A percentile compares a stretch with the other conserved stretches of the same genome.
Conservation (phyloP, 1,284 basidiomycete species). For the Phaffia rhodozyma region DNA sequence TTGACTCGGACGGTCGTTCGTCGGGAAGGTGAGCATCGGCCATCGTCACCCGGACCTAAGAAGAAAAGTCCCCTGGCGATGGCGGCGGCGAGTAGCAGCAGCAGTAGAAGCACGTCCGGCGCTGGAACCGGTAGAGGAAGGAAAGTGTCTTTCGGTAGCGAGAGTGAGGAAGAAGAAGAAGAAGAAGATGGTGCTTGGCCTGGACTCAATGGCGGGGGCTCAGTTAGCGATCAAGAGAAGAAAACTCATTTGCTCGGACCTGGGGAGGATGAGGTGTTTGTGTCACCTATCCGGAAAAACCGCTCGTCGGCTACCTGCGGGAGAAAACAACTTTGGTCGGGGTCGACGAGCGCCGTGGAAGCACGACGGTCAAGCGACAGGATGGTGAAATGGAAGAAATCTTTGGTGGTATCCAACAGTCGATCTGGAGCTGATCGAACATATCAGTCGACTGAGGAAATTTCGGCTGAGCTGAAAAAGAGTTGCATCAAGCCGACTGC, state of each 20-base stretch:
- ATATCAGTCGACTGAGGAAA: background rate
- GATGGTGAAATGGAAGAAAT: background rate
- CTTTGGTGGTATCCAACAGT: background rate
- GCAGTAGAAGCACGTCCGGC: background rate
- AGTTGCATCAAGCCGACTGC: too few species aligned
- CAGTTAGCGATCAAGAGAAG: background rate
- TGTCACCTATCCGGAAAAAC: conserved; percentile 2
- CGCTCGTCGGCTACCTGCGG: too few species aligned
- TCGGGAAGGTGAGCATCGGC: conserved; percentile 12
- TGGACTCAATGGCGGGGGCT: background rate
- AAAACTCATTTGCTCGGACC: conserved; percentile 11
- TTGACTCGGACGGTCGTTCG: conserved; percentile 16
- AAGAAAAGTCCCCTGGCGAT: background rate
- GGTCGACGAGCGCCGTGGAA: background rate
- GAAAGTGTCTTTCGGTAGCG: background rate
- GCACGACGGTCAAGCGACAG: background rate
- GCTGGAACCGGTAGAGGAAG: background rate
- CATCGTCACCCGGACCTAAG: conserved; percentile 8
- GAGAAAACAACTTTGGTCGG: too few species aligned
- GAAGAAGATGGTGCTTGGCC: background rate
- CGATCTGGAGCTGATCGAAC: background rate
- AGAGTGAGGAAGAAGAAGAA: background rate
- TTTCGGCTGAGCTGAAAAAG: too few species aligned
- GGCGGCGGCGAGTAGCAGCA: background rate
- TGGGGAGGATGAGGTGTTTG: conserved; percentile 16